These are phyloP conservation scores for Pseudogymnoascus sp. DNA, from an alignment of 2,329 filamentous ascomycete species.

Conservation along the genomic window DNA sequence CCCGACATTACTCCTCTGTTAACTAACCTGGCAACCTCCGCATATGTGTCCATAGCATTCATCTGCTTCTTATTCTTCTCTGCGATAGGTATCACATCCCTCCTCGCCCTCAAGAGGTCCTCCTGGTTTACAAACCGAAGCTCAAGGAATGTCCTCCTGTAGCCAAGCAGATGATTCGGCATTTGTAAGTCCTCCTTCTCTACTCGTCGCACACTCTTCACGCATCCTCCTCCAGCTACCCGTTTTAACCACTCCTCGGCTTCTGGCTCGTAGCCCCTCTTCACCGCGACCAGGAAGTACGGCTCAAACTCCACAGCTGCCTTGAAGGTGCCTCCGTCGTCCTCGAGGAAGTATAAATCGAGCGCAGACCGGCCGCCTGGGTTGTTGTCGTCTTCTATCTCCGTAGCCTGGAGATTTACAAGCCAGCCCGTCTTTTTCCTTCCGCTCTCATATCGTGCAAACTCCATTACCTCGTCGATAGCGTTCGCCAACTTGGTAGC, in stretches of 20 bases:
- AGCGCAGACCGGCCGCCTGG: conserved; percentile 80
- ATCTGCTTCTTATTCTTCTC: conserved; percentile 96
- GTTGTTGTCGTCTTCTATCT: conserved; percentile 72
- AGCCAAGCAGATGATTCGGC: conserved; percentile 92
- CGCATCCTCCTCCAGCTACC: conserved; percentile 66
- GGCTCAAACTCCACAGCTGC: conserved; percentile 94
- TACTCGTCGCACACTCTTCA: conserved; percentile 67
- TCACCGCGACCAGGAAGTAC: conserved; percentile 88
- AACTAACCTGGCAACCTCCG: conserved; percentile 79
- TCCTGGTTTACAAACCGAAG: conserved; percentile 79
- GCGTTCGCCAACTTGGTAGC: conserved; percentile 70
- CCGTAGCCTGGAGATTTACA: conserved; percentile 87
- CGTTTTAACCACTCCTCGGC: conserved; percentile 91
- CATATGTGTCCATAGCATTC: conserved; percentile 96
- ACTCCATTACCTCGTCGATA: conserved; percentile 94
- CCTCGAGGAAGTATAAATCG: conserved; percentile 95
- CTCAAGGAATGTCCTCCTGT: conserved; percentile 79
- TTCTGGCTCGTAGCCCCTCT: conserved; percentile 78
- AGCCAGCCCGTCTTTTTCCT: conserved; percentile 81
- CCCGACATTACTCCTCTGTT: neutral
- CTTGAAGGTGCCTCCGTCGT: conserved; percentile 79
- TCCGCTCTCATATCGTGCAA: conserved; percentile 81
- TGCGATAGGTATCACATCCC: conserved; percentile 77
- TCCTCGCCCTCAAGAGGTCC: conserved; percentile 77
- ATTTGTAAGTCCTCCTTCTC: conserved; percentile 91